Base-by-base conservation (phyloP, 1,139 yeast species). In the Candida tetrigidarum region DNA sequence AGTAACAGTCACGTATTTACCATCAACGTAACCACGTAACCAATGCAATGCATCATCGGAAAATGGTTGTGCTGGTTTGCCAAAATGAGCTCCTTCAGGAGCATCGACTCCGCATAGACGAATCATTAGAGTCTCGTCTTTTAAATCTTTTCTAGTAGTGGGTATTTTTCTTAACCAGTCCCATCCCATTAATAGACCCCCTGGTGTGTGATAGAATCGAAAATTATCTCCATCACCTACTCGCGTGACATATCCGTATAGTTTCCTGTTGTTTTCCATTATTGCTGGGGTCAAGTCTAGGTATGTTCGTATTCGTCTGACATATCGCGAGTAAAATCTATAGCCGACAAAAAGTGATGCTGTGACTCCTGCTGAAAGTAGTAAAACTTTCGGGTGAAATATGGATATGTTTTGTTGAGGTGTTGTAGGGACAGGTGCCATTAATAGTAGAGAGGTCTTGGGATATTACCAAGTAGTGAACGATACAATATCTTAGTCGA, bases 191-290 rank as follows among this genome's bases (percentile, higher is more conserved):
- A 84, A 57, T 0, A 76, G 48, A 0, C 99, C 99, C 3, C 98
- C 98, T 0, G 99, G 99, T 0, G 96, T 84, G 62, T 93, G 99
- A 59, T 75, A 93, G 54, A 93, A 81, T 44, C 93, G 85, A 63
- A 93, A 93, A 60, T 92, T 92, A 61, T 93, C 99, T 4, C 97
- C 99, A 64, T 93, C 99, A 0, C 98, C 98, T 0, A 93, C 99
- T 3, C 95, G 73, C 0, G 97, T 89, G 5, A 92, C 97, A 45
- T 77, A 74, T 0, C 99, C 99, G 46, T 79, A 77, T n/a, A 92
- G 52, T 25, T 55, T 56, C 6, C 60, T 56, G 29, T 60, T 57
- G n/a, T 55, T 58, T 25, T 67, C 70, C n/a, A 74, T 53, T 7
- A 70, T 64, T n/a, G 59, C 52, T 7, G 77, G 66, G 1, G 78